phyloP scores from a whole-genome alignment of 306 rosid species.

The Casuarina cunninghamiana region DNA sequence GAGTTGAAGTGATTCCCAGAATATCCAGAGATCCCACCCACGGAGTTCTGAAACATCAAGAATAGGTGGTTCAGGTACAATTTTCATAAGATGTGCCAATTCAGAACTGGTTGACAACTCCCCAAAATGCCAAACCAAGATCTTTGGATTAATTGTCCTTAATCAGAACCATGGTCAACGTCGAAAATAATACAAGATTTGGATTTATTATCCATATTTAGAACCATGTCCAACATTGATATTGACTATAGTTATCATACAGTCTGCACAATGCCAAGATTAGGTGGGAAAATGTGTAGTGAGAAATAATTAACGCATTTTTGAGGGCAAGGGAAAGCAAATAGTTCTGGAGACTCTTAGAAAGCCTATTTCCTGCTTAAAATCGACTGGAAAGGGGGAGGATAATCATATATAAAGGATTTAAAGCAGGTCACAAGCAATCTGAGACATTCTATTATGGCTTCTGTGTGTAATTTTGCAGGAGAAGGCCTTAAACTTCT shows the following conservation, averaged over 20 bases:
- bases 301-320: background rate
- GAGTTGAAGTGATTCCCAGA: constrained; percentile 87
- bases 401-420: too few species aligned
- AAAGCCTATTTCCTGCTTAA: too few species aligned
- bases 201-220: background rate
- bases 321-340: background rate
- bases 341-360: background rate
- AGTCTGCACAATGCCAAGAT: background rate
- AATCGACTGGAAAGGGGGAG: too few species aligned
- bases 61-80: constrained; percentile 1
- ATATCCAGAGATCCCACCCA: constrained; percentile 84
- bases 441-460: too few species aligned
- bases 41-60: constrained; percentile 66
- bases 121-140: background rate
- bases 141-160: background rate
- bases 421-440: too few species aligned
- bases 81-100: background rate
- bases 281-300: background rate
- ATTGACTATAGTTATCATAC: background rate
- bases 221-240: background rate
- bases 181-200: background rate
- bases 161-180: background rate
- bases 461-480: too few species aligned
- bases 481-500: too few species aligned
- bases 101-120: background rate